These are phyloP conservation scores for Picea abies DNA, from an alignment of 83 land plant genomes.

Conservation along the genomic window DNA sequence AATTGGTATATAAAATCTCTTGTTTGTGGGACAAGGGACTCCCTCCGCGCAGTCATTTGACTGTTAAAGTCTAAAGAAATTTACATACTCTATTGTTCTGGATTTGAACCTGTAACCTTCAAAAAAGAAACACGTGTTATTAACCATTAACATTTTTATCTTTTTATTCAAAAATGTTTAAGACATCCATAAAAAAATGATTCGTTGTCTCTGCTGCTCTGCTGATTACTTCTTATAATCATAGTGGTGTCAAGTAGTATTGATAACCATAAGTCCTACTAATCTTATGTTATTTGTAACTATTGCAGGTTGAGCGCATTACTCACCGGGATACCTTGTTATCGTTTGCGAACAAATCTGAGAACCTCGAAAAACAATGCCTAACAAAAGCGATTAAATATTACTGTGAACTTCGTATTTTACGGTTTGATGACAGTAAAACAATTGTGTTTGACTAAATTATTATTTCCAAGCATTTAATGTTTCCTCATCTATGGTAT, in stretches of 20 bases:
- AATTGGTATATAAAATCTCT: no score
- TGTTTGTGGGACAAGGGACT: no score
- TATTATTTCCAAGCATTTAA: background rate
- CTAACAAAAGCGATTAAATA: conserved; percentile 84
- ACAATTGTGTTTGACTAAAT: conserved; percentile 68
- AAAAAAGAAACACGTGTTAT: no score
- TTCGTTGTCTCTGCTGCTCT: background rate
- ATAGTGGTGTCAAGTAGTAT: background rate
- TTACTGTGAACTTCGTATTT: conserved; percentile 88
- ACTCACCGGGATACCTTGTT: conserved; percentile 78
- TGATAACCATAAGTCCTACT: background rate
- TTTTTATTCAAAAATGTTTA: no score
- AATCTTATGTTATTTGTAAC: background rate
- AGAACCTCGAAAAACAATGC: conserved; percentile 93
- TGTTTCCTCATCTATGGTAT: no score
- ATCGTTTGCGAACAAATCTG: conserved; percentile 83
- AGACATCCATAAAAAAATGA: no score
- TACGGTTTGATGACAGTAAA: conserved; percentile 70
- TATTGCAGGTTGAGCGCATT: conserved; percentile 75
- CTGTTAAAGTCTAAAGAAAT: no score
- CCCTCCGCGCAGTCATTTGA: no score
- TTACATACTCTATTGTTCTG: no score
- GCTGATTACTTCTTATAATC: background rate
- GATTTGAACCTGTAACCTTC: no score
- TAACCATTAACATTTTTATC: no score